These are phyloP conservation scores for Oenanthe javanica DNA, from an alignment of 140 eudicot species.

Conservation along the genomic window DNA sequence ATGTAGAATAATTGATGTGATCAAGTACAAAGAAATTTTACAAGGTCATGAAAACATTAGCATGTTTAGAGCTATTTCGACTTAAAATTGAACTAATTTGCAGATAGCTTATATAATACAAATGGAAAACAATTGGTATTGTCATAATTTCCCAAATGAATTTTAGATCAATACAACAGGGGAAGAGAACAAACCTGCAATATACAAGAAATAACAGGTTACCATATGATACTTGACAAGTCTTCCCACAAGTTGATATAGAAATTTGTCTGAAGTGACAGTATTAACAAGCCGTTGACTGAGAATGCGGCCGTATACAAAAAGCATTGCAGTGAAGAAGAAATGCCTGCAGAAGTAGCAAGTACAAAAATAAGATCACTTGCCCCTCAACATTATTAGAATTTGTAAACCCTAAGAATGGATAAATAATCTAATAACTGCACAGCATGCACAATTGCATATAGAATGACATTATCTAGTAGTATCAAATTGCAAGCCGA, in stretches of 20 bases:
- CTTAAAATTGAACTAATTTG: neutral
- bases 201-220: constrained; percentile 84
- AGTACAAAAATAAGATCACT: neutral
- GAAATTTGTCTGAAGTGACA: constrained; percentile 72
- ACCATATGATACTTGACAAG: constrained; percentile 92
- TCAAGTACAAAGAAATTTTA: neutral
- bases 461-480: neutral
- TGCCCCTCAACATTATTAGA: neutral
- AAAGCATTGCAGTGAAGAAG: constrained; percentile 77
- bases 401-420: neutral
- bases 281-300: constrained; percentile 91
- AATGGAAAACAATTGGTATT: neutral
- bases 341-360: constrained; percentile 61
- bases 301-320: constrained; percentile 88
- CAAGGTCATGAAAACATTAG: neutral
- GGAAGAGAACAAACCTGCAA: constrained; percentile 55
- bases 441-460: neutral
- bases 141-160: neutral
- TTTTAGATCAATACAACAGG: neutral
- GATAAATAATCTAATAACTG: neutral
- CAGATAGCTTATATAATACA: neutral
- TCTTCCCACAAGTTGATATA: constrained; percentile 76
- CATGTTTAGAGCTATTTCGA: neutral
- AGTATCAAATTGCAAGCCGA: neutral
- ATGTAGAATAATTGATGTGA: neutral